Evolutionary conservation across 2,329 filamentous ascomycete species (phyloP), one percentile per base, ranked within the genome.

Genomic region (Ceratocystiopsis brevicomis): DNA sequence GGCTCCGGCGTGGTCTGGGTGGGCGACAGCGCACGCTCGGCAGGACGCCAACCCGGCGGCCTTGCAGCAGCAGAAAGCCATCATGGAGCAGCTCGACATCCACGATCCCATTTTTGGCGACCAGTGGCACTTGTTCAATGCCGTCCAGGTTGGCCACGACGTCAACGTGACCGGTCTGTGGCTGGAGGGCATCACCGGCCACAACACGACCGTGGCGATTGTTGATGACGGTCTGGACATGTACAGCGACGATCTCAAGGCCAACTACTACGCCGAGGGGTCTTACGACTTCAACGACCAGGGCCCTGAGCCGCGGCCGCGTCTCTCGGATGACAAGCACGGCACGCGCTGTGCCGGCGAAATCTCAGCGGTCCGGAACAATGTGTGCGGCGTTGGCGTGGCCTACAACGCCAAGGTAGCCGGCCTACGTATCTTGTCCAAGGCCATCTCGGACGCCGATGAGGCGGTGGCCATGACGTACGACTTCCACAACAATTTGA

Each of bases 251-350:
- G 90, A 98, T 57, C 64, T 98, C 39, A 87, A 82, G 59, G 80
- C 76, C 53, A 98, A 98, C 59, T 98, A 95, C 62, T 96, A 88
- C 56, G 81, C 85, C 1, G 75, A 76, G 45, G 90, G 90, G 21
- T 96, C 88, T 3, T 95, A 81, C 62, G 90, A 98, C 61, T 98
- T 93, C 66, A 98, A 98, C 59, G 86, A 96, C 54, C 69, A 82
- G 41, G 70, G 69, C 2, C 66, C 77, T 1, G 78, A 90, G 51
- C 90, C 90, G 3, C 79, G 75, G 48, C 90, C 90, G 1, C 71
- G 76, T n/a, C 64, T 96, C 4, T 71, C 68, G 4, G 88, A 96
- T 51, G 90, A 98, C 56, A 74, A 67, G 48, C 90, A 98, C 58
- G 90, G 90, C 43, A 98, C 90, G 37, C 73, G 90, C 50, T 98